These are phyloP conservation scores for Gynochthodes officinalis DNA, from an alignment of 257 asterid genomes.

Conservation along the genomic window DNA sequence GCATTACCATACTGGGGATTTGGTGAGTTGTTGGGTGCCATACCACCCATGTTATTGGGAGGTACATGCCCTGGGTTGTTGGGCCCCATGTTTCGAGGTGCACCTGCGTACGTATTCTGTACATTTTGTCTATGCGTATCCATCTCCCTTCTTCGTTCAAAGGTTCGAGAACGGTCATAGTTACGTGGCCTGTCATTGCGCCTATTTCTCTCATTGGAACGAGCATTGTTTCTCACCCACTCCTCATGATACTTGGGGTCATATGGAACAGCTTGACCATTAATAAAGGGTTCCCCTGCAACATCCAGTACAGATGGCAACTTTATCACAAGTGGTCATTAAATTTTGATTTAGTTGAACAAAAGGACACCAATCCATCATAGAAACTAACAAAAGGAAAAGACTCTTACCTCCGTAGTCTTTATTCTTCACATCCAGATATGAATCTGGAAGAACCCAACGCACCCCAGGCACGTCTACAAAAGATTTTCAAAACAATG, in stretches of 20 bases:
- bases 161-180: conserved; percentile 66
- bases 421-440: conserved; percentile 82
- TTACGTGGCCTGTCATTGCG: conserved; percentile 82
- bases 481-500: conserved; percentile 12
- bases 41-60: conserved; percentile 26
- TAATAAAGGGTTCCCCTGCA: conserved; percentile 91
- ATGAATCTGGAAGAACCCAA: conserved; percentile 99
- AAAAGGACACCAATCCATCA: background rate
- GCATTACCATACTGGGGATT: conserved; percentile 25
- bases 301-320: conserved; percentile 7
- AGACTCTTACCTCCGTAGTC: conserved; percentile 82
- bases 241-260: conserved; percentile 93
- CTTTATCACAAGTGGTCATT: background rate
- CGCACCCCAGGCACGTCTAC: conserved; percentile 73
- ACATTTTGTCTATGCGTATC: conserved; percentile 33
- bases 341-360: background rate
- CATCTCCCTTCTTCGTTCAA: conserved; percentile 36
- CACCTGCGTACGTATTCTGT: conserved; percentile 23
- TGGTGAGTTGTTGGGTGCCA: conserved; percentile 24
- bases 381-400: background rate
- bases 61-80: conserved; percentile 3
- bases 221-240: conserved; percentile 88
- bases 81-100: conserved; percentile 34
- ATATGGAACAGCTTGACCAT: conserved; percentile 96
- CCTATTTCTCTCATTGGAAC: conserved; percentile 78